Evolutionary conservation across 495 filamentous ascomycete species (phyloP), one percentile per base, ranked within the genome.

Genomic region (Aspergillus nidulans): DNA sequence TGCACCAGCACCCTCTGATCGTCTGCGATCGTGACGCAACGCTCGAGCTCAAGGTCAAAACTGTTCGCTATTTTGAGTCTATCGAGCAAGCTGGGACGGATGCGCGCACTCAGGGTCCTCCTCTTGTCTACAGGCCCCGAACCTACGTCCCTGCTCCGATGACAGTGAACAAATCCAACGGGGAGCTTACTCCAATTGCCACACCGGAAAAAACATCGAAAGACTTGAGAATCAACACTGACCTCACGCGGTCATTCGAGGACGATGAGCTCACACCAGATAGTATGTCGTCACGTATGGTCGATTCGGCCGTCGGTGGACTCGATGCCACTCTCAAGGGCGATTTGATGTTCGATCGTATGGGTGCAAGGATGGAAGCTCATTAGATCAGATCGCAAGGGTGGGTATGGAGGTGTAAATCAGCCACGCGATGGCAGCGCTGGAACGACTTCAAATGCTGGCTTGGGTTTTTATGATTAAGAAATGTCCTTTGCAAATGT

Each of bases 1-100:
- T 92, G 58, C 90, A 92, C 63, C 86, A 82, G 4, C 84, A 91
- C 62, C 82, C 88, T 18, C 78, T 92, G 76, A 81, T 92, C 30
- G 87, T 92, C 3, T 89, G 88, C 42, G 90, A 95, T 59, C 88
- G 91, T 52, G 89, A 95, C 62, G 89, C 90, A 8, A 92, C 89
- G 1, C 73, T 89, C 5, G 90, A 95, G 63, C 71, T 95, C 56
- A 82, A 87, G 67, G 89, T 92, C 44, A 92, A 92, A 79, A 92
- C 90, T 0, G 90, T 92, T 47, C 90, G 88, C 19, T 77, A 77
- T 46, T 78, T 78, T 34, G 71, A 85, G 41, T 74, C 87, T 6
- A 94, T 96, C 52, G 70, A 81, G 16, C 71, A 81, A 30, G 77
- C 86, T 9, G 84, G 82, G 1, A 70, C 77, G 23, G 77, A 79